Percentiles rank a stretch among this genome's conserved stretches.
phyloP scores from a whole-genome alignment of 805 yeast species.

The Nakazawaea ambrosiae region DNA sequence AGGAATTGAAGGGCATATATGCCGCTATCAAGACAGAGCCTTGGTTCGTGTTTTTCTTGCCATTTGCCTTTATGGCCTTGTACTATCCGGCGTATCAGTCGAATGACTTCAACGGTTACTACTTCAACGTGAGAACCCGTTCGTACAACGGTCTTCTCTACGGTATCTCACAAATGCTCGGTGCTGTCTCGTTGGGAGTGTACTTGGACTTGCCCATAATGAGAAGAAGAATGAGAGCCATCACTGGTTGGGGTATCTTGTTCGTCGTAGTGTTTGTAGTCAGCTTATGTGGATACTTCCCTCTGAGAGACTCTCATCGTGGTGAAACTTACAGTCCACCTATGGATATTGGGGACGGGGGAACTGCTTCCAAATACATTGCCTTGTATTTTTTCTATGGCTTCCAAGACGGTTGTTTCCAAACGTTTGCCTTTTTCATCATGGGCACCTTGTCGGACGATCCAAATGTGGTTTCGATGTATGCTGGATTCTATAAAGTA shows the following conservation, averaged over 20 bases:
- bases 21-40: conserved; percentile 3
- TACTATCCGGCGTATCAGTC: conserved; percentile 8
- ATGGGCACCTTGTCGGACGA: conserved; percentile 9
- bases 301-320: conserved; percentile 13
- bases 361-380: conserved; percentile 6
- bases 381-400: conserved; percentile 8
- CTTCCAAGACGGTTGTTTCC: conserved; percentile 7
- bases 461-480: conserved; percentile 5
- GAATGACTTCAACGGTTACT: conserved; percentile 8
- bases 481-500: conserved; percentile 7
- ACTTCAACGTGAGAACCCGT: conserved; percentile 9
- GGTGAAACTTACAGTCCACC: conserved; percentile 1
- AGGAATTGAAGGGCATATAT: conserved; percentile 2
- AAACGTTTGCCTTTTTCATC: conserved; percentile 7
- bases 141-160: conserved; percentile 8
- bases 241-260: conserved; percentile 4
- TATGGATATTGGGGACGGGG: conserved; percentile 7
- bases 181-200: conserved; percentile 6
- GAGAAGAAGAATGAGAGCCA: conserved; percentile 6
- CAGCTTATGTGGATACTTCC: conserved; percentile 11
- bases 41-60: conserved; percentile 6
- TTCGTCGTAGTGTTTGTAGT: neutral
- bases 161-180: conserved; percentile 8
- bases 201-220: conserved; percentile 7
- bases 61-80: conserved; percentile 9